These are phyloP conservation scores for Wickerhamiella lipophila DNA, from an alignment of 805 yeast species.

Conservation along the genomic window DNA sequence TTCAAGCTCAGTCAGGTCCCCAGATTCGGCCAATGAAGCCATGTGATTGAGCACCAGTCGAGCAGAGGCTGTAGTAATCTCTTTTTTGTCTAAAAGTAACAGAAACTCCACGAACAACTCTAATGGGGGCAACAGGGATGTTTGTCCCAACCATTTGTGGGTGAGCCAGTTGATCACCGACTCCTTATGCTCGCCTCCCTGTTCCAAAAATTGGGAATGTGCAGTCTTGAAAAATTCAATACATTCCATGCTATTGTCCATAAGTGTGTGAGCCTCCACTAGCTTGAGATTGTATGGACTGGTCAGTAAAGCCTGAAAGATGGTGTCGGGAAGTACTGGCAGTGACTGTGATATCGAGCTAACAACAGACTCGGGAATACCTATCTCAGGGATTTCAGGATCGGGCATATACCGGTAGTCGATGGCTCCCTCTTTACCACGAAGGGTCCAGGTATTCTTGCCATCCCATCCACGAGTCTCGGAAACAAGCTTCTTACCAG, in stretches of 20 bases:
- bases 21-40: conserved; percentile 11
- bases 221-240: conserved; percentile 30
- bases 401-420: conserved; percentile 95
- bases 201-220: conserved; percentile 23
- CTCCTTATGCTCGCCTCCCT: conserved; percentile 27
- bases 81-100: conserved; percentile 33
- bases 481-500: conserved; percentile 28
- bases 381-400: conserved; percentile 62
- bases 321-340: conserved; percentile 53
- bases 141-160: conserved; percentile 63
- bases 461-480: conserved; percentile 96
- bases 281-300: conserved; percentile 46
- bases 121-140: conserved; percentile 40
- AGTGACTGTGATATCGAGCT: conserved; percentile 29
- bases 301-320: conserved; percentile 35
- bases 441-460: conserved; percentile 44
- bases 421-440: conserved; percentile 67
- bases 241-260: conserved; percentile 34
- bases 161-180: conserved; percentile 65
- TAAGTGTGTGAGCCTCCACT: conserved; percentile 63
- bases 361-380: conserved; percentile 35
- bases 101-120: conserved; percentile 44
- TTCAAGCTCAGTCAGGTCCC: neutral
- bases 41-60: conserved; percentile 51
- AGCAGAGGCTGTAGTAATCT: conserved; percentile 56